Evolutionary conservation across 495 filamentous ascomycete genomes (phyloP), one percentile per base, ranked within the genome.

Genomic region (Aspergillus egyptiacus): DNA sequence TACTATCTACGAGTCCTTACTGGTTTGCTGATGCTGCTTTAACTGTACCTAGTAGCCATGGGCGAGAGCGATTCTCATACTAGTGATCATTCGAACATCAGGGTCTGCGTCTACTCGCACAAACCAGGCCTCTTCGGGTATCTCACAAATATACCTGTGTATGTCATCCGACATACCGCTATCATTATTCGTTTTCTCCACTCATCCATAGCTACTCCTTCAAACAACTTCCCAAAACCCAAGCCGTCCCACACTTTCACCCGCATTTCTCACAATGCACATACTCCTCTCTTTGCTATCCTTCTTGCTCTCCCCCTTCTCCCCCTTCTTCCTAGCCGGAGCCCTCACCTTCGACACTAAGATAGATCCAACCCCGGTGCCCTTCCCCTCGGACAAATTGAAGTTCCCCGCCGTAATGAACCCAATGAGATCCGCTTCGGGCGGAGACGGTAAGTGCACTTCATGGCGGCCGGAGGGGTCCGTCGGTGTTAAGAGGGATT

Each of bases 401-500:
- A 84, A 96, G 41, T 86, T 84, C 2, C 91, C 93, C 2, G 83
- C 86, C 18, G 89, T 96, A 17, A 96, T 83, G 61, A 95, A 98
- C 0, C 93, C 93, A 31, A 98, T 85, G 23, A 96, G 70, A 59
- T 96, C 88, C 11, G 78, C 74, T 51, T 86, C 85, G 1, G 69
- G 65, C 0, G 93, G 93, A 5, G 87, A 79, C 1, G 78, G 59
- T 0, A 87, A 80, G 49, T 87, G 80, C 0, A 74, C 74, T 17
- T 73, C 59, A 5, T 66, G 69, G 25, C 64, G 50, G 62, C 72
- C 56, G 49, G 68, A 50, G 51, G 53, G 42, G 10, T 37, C 15
- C n/a, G 36, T 35, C 2, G 57, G 55, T 2, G 65, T 54, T 24
- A 81, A 46, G 6, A 87, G 69, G 3, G 76, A 74, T 28, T 69